Percentiles rank a stretch among this genome's conserved stretches.
Evolutionary conservation across 257 asterid species (phyloP).

Genomic region (Galeopsis tetrahit): DNA sequence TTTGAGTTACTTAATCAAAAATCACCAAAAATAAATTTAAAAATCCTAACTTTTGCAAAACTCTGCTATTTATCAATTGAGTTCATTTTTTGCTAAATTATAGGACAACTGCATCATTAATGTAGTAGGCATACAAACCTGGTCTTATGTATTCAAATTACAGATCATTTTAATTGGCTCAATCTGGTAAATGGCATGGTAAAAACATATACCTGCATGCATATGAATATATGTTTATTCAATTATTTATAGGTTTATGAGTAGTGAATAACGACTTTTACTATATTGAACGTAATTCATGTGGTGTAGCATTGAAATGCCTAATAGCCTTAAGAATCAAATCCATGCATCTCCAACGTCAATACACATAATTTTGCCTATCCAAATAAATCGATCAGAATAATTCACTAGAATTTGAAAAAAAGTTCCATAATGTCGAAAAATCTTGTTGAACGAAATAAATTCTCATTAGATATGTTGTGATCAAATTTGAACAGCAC

Average conservation of each 20-base stretch:
- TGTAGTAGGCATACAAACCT: not conserved
- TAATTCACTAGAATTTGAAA: not conserved
- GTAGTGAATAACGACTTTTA: not conserved
- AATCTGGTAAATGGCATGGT: not conserved
- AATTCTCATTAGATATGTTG: slow-evolving; percentile 18
- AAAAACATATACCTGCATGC: no score
- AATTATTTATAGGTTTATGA: not conserved
- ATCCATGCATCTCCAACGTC: not conserved
- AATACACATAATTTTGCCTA: not conserved
- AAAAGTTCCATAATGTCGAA: not conserved
- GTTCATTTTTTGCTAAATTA: not conserved
- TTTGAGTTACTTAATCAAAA: not conserved
- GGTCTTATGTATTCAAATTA: not conserved
- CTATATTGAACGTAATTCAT: not conserved
- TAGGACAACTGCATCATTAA: not conserved
- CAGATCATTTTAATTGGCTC: not conserved
- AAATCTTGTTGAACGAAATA: not conserved
- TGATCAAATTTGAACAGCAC: slow-evolving; percentile 54
- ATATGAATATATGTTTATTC: not conserved
- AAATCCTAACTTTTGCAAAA: not conserved
- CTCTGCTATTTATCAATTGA: not conserved
- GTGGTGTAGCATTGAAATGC: not conserved
- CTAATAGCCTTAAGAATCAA: not conserved
- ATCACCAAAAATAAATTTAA: not conserved
- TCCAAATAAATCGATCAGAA: not conserved